Evolutionary conservation across 1,139 yeast species (phyloP), one percentile per base, ranked within the genome.

Genomic region (Yamadazyma siamensis): DNA sequence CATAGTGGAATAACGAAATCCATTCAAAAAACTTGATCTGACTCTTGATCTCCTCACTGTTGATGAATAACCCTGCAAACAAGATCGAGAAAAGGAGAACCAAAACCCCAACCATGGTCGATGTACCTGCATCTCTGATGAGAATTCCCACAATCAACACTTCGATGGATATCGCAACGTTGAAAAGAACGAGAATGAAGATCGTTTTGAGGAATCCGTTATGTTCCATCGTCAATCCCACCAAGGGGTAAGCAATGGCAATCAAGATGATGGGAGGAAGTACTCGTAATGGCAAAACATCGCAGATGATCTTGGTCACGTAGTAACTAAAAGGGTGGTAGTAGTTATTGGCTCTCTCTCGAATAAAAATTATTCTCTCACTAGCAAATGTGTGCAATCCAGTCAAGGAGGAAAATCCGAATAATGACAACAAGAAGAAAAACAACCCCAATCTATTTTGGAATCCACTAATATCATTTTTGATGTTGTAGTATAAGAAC

Each of bases 321-420:
- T 85, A 91, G 58, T 89, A 91, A 39, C 94, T 80, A 38, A 81
- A 56, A 6, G 98, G 95, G 39, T 78, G 79, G 56, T 91, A 91
- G 56, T 91, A 91, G 43, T 91, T 91, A 53, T 91, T 91, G 5
- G 97, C 89, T 36, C 98, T 74, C 57, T 91, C 98, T 35, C 96
- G 75, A 39, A 91, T 73, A 49, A 91, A 91, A 13, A 89, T 85
- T 25, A 88, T 77, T 45, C 97, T 70, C 54, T 91, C 98, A 36
- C 77, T 72, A 0, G 95, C 80, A 55, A 91, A 91, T 2, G 95
- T 77, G 48, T 87, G 89, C 33, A 91, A 65, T 0, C 96, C 95
- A 0, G 97, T 91, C 50, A 91, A 69, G 0, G 97, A 81, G 2
- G 95, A 82, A 54, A 91, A 91, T 0, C 98, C 98, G 62, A 91